phyloP scores from a whole-genome alignment of 2,329 filamentous ascomycete species.

The Aureobasidium sp. region DNA sequence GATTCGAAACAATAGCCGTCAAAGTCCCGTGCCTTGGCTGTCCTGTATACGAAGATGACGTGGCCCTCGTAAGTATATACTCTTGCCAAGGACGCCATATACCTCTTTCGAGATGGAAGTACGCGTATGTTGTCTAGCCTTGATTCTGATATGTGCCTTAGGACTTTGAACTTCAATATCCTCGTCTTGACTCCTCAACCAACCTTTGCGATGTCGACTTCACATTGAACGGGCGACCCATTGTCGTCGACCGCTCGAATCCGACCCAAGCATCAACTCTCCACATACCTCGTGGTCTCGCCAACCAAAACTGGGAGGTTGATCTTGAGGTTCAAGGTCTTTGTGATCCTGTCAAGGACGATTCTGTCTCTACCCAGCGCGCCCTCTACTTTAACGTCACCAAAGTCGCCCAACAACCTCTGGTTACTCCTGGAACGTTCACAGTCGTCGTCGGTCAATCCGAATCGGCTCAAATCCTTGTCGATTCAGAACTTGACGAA shows the following conservation, averaged over 20 bases:
- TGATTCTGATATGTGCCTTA: slow-evolving; percentile 9
- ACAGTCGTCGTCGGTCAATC: background rate
- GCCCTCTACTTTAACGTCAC: slow-evolving; percentile 12
- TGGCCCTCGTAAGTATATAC: slow-evolving; percentile 17
- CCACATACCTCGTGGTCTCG: slow-evolving; percentile 4
- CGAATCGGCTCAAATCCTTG: background rate
- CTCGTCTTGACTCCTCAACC: slow-evolving; percentile 4
- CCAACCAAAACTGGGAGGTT: slow-evolving; percentile 3
- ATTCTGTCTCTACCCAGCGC: background rate
- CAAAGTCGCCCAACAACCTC: background rate
- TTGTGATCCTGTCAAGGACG: background rate
- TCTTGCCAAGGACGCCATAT: slow-evolving; percentile 10
- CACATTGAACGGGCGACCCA: slow-evolving; percentile 6
- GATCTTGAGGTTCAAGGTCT: slow-evolving; percentile 11
- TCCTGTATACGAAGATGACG: slow-evolving; percentile 17
- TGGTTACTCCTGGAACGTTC: background rate
- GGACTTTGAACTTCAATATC: slow-evolving; percentile 12
- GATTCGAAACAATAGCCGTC: slow-evolving; percentile 14
- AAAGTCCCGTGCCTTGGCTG: slow-evolving; percentile 17
- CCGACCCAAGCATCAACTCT: background rate
- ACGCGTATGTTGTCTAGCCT: slow-evolving; percentile 1
- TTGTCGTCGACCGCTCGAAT: background rate
- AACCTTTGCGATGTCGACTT: slow-evolving; percentile 12
- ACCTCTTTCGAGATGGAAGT: background rate
- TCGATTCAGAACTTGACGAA: background rate